Base-by-base conservation (phyloP, 2,329 filamentous ascomycete species). In the Aurifilum marmelostoma region DNA sequence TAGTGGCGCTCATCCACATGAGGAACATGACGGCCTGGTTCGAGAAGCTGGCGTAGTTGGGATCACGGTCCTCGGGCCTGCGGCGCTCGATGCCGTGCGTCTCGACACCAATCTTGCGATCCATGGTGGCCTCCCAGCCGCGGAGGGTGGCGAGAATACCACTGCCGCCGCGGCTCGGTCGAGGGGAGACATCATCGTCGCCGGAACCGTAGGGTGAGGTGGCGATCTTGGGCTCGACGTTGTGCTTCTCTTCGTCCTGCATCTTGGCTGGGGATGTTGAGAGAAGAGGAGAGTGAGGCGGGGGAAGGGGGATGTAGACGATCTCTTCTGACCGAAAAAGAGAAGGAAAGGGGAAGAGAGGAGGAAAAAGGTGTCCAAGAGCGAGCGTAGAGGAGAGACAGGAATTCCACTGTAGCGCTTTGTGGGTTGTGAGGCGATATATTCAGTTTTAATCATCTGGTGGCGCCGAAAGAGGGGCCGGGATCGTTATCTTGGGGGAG, bases 1-100 rank as follows among this genome's bases (percentile, higher is more conserved):
- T 82, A 1, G 83, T 85, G 12, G 80, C 81, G 59, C 79, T 82
- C 27, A 84, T 83, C 84, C 84, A 87, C 68, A 87, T 77, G 68
- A 85, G 75, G 14, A 83, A 83, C 84, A 86, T 87, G 67, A 79
- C 79, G 67, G 82, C 74, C 70, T 81, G 80, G 73, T 82, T 81
- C 27, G 76, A 77, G 77, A 77, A 80, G 58, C 76, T 77, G 8
- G 73, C 73, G 63, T 77, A 79, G n/a, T 73, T 69, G 1, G 79
- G 79, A 43, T 80, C 75, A 37, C 77, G 76, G 56, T 84, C 79
- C 74, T 84, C 80, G 43, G 83, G 80, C 7, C 78, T 78, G 71
- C 83, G 82, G 67, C 84, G 80, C 12, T 76, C 76, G 60, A 85
- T 80, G 58, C 81, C 82, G 63, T 84, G 76, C 2, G 82, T 79